Evolutionary conservation across 2,329 filamentous ascomycete genomes (phyloP).

Genomic region (Beauveria brongniartii): DNA sequence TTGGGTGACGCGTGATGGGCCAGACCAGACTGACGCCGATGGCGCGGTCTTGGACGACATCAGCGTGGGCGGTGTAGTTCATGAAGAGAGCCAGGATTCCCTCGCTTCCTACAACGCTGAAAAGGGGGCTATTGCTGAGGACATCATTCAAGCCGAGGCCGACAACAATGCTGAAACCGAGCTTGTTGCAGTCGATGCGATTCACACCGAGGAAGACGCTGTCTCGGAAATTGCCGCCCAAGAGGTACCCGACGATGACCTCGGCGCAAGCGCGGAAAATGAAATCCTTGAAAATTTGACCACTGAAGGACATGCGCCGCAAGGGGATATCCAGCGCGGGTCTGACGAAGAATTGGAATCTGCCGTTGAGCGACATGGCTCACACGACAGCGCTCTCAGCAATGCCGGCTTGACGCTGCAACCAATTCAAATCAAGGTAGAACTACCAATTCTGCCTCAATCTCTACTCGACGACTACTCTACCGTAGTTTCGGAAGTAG

Average conservation of each 20-base stretch:
- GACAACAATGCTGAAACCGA: not conserved
- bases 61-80: not conserved
- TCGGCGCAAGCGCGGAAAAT: not conserved
- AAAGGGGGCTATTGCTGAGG: not conserved
- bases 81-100: not conserved
- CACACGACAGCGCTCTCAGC: not conserved
- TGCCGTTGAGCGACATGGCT: not conserved
- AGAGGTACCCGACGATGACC: not conserved
- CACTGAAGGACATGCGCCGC: not conserved
- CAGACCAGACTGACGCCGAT: not conserved
- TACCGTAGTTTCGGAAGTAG: slow-evolving; percentile 25
- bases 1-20: not conserved
- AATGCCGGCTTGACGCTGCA: not conserved
- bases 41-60: not conserved
- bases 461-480: slow-evolving; percentile 20
- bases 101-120: not conserved
- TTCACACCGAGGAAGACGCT: not conserved
- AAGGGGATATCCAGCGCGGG: not conserved
- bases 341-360: not conserved
- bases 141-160: not conserved
- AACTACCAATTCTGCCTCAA: not conserved
- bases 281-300: not conserved
- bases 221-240: not conserved
- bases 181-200: not conserved
- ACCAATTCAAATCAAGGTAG: slow-evolving; percentile 8